phyloP scores from a whole-genome alignment of 495 filamentous ascomycete genomes.

The Hypoxylon lenormandii region DNA sequence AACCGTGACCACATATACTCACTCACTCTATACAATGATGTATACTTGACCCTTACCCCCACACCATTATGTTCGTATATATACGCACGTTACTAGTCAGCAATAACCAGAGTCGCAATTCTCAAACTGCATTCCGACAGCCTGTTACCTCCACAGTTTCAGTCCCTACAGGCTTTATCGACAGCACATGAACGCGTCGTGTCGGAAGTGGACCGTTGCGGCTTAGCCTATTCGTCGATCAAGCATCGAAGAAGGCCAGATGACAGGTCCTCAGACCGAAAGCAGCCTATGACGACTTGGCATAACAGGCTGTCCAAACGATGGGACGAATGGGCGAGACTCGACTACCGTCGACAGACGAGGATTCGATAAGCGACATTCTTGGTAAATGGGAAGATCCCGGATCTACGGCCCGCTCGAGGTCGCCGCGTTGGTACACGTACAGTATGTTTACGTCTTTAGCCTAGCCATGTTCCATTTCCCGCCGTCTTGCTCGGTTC shows the following conservation, averaged over 20 bases:
- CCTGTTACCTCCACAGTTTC: slow-evolving; percentile 50
- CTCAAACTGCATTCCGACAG: slow-evolving; percentile 48
- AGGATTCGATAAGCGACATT: slow-evolving; percentile 3
- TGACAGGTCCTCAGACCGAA: slow-evolving; percentile 24
- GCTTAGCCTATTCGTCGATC: slow-evolving; percentile 31
- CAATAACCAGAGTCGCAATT: slow-evolving; percentile 38
- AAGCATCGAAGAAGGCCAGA: slow-evolving; percentile 35
- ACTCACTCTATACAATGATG: not conserved
- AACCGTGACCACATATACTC: not conserved
- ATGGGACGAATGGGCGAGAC: slow-evolving; percentile 36
- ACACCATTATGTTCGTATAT: slow-evolving; percentile 16
- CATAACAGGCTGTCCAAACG: slow-evolving; percentile 2
- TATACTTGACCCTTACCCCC: slow-evolving; percentile 5
- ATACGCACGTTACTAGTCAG: slow-evolving; percentile 2
- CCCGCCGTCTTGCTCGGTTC: not conserved
- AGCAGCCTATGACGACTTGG: slow-evolving; percentile 7
- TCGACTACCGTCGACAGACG: slow-evolving; percentile 5
- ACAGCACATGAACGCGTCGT: slow-evolving; percentile 33
- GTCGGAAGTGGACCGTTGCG: slow-evolving; percentile 40
- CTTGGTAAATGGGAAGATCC: slow-evolving; percentile 8
- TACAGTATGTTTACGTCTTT: slow-evolving; percentile 1
- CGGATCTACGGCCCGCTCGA: slow-evolving; percentile 33
- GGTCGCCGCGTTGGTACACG: slow-evolving; percentile 3
- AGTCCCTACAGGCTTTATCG: slow-evolving; percentile 23
- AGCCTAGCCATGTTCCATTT: not conserved